Base-by-base conservation (phyloP, 1,284 basidiomycete species). In the Cutaneotrichosporon sp. region DNA sequence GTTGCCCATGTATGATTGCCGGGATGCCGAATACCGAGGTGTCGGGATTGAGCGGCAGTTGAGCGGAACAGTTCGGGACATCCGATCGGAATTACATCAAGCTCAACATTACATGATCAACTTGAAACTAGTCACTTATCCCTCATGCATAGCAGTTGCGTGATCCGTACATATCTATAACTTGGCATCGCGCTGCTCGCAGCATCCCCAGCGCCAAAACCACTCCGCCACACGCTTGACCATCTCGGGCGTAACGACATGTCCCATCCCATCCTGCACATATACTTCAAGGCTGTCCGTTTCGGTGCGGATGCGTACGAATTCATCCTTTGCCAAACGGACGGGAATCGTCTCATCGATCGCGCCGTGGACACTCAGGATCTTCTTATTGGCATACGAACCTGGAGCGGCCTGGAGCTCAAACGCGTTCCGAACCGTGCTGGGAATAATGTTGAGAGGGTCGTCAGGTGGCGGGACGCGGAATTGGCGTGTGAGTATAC, bases 341-440 rank as follows among this genome's bases (percentile, higher is more conserved):
- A 70, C 53, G 34, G 80, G 72, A 55, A 81, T 72, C 42, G 77
- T 62, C 22, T 58, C 65, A 65, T 83, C 82, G 4, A 73, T 71
- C 32, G 50, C 70, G 0, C 82, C 90, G 2, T 87, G 86, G 4
- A 91, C 76, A 0, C 89, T 85, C 5, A 91, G 81, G n/a, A 92
- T 84, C 72, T 85, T 86, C 80, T 90, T 90, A 0, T 85, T 86
- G 2, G 82, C 65, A 76, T 89, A 91, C 2, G 87, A 86, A 32
- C 65, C 53, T 70, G 76, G 64, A 34, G 63, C 46, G 8, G 77
- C 67, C 3, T 21, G 14, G 3, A 89, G 88, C 32, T 64, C 62
- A 46, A 50, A 64, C n/a, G 46, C 59, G 34, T 7, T 2, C 26
- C 40, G 49, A 8, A 49, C 42, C 9, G 50, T 30, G n/a, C 21